Evolutionary conservation across 345 rosid species (phyloP).

Genomic region (Camelina laxa): DNA sequence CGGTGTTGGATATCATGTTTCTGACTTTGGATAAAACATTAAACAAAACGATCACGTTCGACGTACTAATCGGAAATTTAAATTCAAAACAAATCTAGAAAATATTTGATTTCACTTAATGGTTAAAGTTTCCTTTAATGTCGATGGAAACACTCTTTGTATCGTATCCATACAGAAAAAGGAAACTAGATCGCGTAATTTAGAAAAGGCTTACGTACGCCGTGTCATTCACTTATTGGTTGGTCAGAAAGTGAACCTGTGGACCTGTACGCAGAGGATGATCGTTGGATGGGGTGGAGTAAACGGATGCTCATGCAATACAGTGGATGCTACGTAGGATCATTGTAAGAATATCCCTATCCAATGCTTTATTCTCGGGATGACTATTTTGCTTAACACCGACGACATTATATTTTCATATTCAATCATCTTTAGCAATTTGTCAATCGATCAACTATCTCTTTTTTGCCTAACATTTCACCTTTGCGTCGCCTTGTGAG

Average conservation of each 20-base stretch:
- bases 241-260: not conserved
- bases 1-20: not conserved
- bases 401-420: not conserved
- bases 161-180: conserved; percentile 33
- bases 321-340: conserved; percentile 38
- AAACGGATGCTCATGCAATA: conserved; percentile 33
- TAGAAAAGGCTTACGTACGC: not conserved
- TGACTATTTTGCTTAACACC: conserved; percentile 21
- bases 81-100: conserved; percentile 12
- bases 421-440: not conserved
- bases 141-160: conserved; percentile 18
- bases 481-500: conserved; percentile 41
- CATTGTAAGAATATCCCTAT: conserved; percentile 32
- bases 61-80: conserved; percentile 9
- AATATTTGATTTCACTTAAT: conserved; percentile 3
- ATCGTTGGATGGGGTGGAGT: conserved; percentile 38
- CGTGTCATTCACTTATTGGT: conserved; percentile 10
- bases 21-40: not conserved
- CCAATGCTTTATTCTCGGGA: conserved; percentile 16
- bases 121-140: conserved; percentile 20
- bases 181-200: not conserved
- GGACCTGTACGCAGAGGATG: conserved; percentile 20
- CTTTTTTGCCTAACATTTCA: conserved; percentile 24
- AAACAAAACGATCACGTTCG: not conserved
- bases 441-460: conserved; percentile 14